Evolutionary conservation across 257 asterid genomes (phyloP).

Genomic region (Primulina tabacum): DNA sequence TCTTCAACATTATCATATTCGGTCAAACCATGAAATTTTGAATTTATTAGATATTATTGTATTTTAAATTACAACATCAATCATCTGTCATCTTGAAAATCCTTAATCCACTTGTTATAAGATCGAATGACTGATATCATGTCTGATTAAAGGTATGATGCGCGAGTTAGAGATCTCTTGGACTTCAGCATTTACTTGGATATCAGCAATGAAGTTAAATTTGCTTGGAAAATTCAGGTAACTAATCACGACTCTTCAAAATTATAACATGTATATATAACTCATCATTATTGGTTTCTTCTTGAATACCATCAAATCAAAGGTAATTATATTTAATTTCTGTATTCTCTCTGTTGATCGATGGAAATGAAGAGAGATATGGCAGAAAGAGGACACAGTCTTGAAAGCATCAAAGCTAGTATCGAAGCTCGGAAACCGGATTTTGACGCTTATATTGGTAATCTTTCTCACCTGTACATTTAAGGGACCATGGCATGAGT

Average conservation of each 20-base stretch:
- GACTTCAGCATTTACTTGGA: conserved; percentile 97
- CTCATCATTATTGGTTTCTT: background rate
- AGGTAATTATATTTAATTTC: too few relatives aligned
- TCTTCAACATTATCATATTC: too few relatives aligned
- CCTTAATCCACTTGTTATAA: background rate
- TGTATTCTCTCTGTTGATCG: background rate
- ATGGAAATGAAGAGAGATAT: conserved; percentile 78
- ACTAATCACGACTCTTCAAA: too few relatives aligned
- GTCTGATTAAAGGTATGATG: conserved; percentile 58
- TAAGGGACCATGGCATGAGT: too few relatives aligned
- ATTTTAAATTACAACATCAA: too few relatives aligned
- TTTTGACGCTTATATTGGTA: conserved; percentile 94
- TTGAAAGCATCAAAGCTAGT: conserved; percentile 96
- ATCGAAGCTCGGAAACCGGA: conserved; percentile 94
- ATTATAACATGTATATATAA: too few relatives aligned
- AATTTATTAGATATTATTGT: too few relatives aligned
- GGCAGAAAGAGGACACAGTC: conserved; percentile 99
- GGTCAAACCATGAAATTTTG: too few relatives aligned
- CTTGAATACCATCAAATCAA: background rate
- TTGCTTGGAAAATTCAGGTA: conserved; percentile 83
- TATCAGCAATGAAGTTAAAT: conserved; percentile 94
- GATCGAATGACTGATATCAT: too few relatives aligned
- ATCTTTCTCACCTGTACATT: background rate
- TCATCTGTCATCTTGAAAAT: too few relatives aligned
- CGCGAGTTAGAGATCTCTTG: conserved; percentile 89